A percentile compares a stretch with the other conserved stretches of the same genome.
Conservation (phyloP, 202 grass and related monocot species). For the Zoysia matrella region DNA sequence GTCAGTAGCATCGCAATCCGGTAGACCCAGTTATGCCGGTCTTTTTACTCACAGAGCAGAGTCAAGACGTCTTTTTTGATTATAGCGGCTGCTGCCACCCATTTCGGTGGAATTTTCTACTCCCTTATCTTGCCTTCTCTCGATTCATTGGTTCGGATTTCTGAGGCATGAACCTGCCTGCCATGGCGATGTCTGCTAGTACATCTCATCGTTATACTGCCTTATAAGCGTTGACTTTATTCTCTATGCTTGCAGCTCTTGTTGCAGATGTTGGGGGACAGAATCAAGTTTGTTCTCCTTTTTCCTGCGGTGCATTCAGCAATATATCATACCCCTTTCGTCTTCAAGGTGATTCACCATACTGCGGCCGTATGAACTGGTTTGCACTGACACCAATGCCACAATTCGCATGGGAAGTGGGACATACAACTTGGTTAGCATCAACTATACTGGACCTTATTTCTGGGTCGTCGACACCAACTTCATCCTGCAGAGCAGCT, state of each 20-base stretch:
- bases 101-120: no score
- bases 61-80: not conserved
- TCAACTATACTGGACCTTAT: no score
- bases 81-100: no score
- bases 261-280: not conserved
- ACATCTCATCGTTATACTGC: not conserved
- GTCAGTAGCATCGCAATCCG: not conserved
- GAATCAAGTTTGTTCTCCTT: conserved; percentile 11
- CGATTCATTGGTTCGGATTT: not conserved
- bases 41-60: not conserved
- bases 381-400: not conserved
- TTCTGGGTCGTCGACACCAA: no score
- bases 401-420: not conserved
- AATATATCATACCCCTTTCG: conserved; percentile 37
- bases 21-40: not conserved
- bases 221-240: not conserved
- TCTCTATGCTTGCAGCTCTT: not conserved
- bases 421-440: no score
- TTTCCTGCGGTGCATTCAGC: conserved; percentile 5
- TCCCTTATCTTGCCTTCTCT: not conserved
- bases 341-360: conserved; percentile 22
- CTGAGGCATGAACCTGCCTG: not conserved
- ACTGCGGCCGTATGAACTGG: conserved; percentile 30
- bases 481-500: no score
- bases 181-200: not conserved